Evolutionary conservation across 257 asterid species (phyloP), one percentile per base, ranked within the genome.

Genomic region (Salvia hispanica): DNA sequence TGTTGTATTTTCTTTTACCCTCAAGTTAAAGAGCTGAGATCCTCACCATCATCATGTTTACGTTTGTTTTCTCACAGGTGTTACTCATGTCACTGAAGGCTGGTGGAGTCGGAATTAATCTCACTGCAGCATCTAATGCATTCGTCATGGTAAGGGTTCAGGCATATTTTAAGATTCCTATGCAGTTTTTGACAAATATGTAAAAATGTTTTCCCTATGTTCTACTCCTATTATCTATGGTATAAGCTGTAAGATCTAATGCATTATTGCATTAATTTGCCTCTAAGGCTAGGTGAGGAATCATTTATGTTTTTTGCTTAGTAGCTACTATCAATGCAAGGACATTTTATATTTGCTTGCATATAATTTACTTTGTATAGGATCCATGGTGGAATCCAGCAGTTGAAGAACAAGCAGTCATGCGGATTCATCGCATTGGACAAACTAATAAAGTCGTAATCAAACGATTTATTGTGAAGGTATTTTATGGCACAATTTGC

Each of bases 371-470:
- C 15, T 58, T 15, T 36, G 36, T 71, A 75, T 78, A 92, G 98
- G 99, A 93, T 81, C 99, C 99, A 3, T 93, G 99, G 99, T 93
- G 99, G 99, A 93, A 93, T 82, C 96, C 97, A 33, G 99, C 99
- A 57, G 99, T 93, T 34, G 99, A 93, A 82, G 99, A 93, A 58
- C 99, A 93, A 77, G 99, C 99, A 28, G 96, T 93, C 46, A 93
- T 93, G 99, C 96, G 99, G 55, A 89, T 93, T 79, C 99, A 93
- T 80, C 99, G 99, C 44, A 90, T 93, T 48, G 99, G 99, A 70
- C 99, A 93, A 77, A 90, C 90, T 37, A 83, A 88, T 74, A 86
- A 72, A 9, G 99, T 93, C 69, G 65, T 25, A 46, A 93, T 93
- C 76, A 90, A 76, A 72, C 82, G 95, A 65, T 93, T 90, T 72